A percentile compares a stretch with the other conserved stretches of the same genome.
phyloP scores from a whole-genome alignment of 352 stramenopile species.

The Albugo candida region DNA sequence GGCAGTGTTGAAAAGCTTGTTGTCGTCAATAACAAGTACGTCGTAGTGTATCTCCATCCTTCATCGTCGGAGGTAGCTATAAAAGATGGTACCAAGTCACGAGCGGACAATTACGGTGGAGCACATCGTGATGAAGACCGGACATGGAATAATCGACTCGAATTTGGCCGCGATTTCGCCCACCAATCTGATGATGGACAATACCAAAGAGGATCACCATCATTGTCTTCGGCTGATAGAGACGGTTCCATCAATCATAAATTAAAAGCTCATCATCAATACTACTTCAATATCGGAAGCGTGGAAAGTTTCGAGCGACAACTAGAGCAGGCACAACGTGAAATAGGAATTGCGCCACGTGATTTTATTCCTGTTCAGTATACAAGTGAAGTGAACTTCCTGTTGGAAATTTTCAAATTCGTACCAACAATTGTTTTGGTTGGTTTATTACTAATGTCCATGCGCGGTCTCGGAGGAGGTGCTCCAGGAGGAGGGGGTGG shows the following conservation, averaged over 20 bases:
- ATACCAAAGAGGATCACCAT: slow-evolving; percentile 7
- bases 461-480: slow-evolving; percentile 79
- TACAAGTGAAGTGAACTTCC: slow-evolving; percentile 88
- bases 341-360: slow-evolving; percentile 83
- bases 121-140: not conserved
- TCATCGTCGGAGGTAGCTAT: slow-evolving; percentile 1
- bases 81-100: slow-evolving; percentile 4
- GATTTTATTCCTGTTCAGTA: slow-evolving; percentile 98
- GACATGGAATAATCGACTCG: slow-evolving; percentile 18
- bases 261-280: slow-evolving; percentile 10
- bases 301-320: slow-evolving; percentile 97
- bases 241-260: not conserved
- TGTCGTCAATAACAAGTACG: slow-evolving; percentile 84
- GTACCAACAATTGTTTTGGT: slow-evolving; percentile 89
- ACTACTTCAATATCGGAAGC: slow-evolving; percentile 96
- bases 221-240: not conserved
- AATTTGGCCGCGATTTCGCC: not conserved
- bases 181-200: slow-evolving; percentile 4
- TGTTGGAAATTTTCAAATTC: slow-evolving; percentile 87
- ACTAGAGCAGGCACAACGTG: slow-evolving; percentile 90
- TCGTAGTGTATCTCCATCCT: slow-evolving; percentile 71
- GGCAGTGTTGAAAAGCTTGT: slow-evolving; percentile 79
- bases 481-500: slow-evolving; percentile 50
- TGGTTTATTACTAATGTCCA: slow-evolving; percentile 86
- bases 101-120: slow-evolving; percentile 13